phyloP scores from a whole-genome alignment of 2,329 filamentous ascomycete genomes.

The Hypoxylon sp. region DNA sequence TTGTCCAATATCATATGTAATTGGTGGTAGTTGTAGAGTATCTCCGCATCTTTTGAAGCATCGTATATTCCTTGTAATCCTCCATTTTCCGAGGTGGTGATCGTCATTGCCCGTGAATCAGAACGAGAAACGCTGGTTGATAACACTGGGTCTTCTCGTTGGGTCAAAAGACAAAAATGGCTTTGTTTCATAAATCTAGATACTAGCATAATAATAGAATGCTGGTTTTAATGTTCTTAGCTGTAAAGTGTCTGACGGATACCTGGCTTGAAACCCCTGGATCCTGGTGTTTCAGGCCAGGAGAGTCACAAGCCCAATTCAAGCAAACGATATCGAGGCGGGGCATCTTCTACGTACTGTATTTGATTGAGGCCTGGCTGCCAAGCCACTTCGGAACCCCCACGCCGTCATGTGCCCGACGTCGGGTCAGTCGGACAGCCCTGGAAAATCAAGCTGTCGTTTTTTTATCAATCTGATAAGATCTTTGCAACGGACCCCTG shows the following conservation, averaged over 20 bases:
- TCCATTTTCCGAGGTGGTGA: background rate
- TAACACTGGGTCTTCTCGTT: background rate
- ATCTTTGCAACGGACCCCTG: slow-evolving; percentile 38
- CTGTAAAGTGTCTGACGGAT: background rate
- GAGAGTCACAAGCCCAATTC: background rate
- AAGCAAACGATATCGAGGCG: background rate
- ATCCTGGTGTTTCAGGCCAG: background rate
- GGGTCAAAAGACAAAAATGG: background rate
- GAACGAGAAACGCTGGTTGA: background rate
- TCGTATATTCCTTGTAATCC: slow-evolving; percentile 5
- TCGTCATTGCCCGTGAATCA: slow-evolving; percentile 2
- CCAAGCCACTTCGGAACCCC: slow-evolving; percentile 21
- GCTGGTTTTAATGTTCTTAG: background rate
- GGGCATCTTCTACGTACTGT: slow-evolving; percentile 2
- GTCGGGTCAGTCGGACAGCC: slow-evolving; percentile 14
- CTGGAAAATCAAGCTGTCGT: slow-evolving; percentile 23
- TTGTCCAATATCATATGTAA: slow-evolving; percentile 55
- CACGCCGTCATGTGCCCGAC: slow-evolving; percentile 30
- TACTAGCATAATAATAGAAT: background rate
- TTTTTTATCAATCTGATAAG: slow-evolving; percentile 53
- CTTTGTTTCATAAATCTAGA: background rate
- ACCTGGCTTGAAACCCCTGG: background rate
- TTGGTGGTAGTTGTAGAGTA: slow-evolving; percentile 63
- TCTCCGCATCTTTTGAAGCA: slow-evolving; percentile 55
- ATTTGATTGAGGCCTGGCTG: background rate